These are phyloP conservation scores for Paxillus involutus DNA, from an alignment of 768 basidiomycete species.

Conservation along the genomic window DNA sequence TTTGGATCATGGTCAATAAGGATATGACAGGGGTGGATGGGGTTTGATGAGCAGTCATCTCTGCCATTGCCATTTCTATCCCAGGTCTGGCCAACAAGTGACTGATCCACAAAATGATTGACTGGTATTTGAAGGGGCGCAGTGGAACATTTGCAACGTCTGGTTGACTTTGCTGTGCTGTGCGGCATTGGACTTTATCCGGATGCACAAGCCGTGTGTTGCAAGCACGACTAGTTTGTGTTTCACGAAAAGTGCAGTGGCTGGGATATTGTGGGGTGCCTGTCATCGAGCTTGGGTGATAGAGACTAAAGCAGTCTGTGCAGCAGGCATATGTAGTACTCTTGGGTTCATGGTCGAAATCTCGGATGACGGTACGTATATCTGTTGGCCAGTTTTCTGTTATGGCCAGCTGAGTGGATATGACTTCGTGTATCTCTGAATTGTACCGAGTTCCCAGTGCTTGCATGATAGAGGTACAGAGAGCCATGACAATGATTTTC, in stretches of 20 bases:
- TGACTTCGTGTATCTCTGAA: no score
- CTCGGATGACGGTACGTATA: constrained; percentile 14
- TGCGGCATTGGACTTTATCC: neutral
- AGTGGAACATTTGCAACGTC: neutral
- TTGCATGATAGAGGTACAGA: no score
- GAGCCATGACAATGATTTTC: no score
- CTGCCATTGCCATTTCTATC: constrained; percentile 5
- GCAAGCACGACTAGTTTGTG: constrained; percentile 12
- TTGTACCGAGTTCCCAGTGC: no score
- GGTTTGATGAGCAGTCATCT: no score
- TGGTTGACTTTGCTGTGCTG: neutral
- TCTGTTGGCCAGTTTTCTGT: constrained; percentile 8
- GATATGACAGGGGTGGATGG: no score
- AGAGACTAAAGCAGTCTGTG: constrained; percentile 27
- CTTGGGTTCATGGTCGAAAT: constrained; percentile 15
- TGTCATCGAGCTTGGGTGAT: constrained; percentile 2
- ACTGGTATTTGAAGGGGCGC: constrained; percentile 23
- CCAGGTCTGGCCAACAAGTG: constrained; percentile 24
- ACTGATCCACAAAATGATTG: constrained; percentile 27
- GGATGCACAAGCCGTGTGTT: neutral
- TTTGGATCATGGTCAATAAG: neutral
- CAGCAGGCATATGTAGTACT: constrained; percentile 23
- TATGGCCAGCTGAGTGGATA: no score
- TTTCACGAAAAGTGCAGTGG: constrained; percentile 15
- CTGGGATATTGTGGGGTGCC: constrained; percentile 11